Evolutionary conservation across 345 rosid species (phyloP).

Genomic region (Syzygium grande): DNA sequence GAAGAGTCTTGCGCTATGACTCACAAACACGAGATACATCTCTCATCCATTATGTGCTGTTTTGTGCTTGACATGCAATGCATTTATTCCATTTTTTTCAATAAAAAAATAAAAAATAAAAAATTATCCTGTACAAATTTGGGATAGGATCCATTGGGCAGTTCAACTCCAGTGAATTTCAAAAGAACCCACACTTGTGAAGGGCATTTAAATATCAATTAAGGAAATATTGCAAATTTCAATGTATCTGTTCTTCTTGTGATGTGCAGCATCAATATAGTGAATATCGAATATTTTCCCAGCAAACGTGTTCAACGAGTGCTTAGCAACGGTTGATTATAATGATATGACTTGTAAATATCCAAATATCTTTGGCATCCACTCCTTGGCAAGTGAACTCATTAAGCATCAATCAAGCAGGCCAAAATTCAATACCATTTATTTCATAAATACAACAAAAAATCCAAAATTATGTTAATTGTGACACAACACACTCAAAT

Average conservation of each 20-base stretch:
- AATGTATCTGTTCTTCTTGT: fast-evolving
- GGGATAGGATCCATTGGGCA: not conserved
- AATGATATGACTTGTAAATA: no score
- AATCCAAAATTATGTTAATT: no score
- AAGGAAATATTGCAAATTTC: not conserved
- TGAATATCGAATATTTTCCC: not conserved
- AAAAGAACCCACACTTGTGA: not conserved
- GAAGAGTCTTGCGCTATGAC: not conserved
- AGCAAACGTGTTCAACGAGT: no score
- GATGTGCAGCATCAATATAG: not conserved
- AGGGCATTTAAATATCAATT: not conserved
- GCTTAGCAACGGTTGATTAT: no score
- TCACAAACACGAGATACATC: not conserved
- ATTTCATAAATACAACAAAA: no score
- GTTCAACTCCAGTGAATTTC: not conserved
- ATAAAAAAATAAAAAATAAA: not conserved
- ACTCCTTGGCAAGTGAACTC: no score
- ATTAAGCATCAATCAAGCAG: no score
- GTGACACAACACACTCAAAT: no score
- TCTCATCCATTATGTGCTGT: not conserved
- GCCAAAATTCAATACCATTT: no score
- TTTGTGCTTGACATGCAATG: not conserved
- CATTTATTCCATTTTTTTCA: not conserved
- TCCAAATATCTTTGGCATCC: no score
- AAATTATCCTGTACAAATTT: not conserved